phyloP scores from a whole-genome alignment of 495 filamentous ascomycete species.

The Wilcoxina mikolae region DNA sequence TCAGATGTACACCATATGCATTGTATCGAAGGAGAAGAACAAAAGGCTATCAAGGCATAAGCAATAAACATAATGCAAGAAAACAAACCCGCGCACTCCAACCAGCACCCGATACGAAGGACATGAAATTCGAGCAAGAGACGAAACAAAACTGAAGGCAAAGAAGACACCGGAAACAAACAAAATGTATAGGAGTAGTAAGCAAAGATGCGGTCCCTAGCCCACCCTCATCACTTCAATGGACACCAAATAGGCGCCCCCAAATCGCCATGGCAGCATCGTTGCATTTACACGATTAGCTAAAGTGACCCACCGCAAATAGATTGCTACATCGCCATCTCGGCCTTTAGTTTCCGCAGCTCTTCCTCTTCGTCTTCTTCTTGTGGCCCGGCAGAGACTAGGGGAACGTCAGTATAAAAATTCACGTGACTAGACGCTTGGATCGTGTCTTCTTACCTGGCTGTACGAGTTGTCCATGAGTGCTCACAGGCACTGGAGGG shows the following conservation, averaged over 20 bases:
- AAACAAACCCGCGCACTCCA: constrained; percentile 1
- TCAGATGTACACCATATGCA: neutral
- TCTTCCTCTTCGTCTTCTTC: constrained; percentile 91
- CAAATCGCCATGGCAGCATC: neutral
- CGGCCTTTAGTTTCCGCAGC: constrained; percentile 79
- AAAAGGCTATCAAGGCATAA: neutral
- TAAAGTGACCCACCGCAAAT: neutral
- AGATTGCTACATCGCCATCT: constrained; percentile 77
- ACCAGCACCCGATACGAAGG: constrained; percentile 1
- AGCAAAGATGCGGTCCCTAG: neutral
- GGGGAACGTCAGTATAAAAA: constrained; percentile 19
- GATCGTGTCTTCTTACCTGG: constrained; percentile 47
- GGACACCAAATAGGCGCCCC: neutral
- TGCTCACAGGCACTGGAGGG: constrained; percentile 47
- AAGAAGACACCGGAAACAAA: neutral
- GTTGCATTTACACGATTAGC: neutral
- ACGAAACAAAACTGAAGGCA: neutral
- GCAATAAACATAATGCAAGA: neutral
- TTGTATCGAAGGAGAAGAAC: neutral
- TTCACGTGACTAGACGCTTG: constrained; percentile 2
- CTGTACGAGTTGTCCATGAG: constrained; percentile 44
- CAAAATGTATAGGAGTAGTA: neutral
- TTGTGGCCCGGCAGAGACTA: constrained; percentile 42
- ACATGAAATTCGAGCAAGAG: neutral
- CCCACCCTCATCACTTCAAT: neutral